A percentile compares a stretch with the other conserved stretches of the same genome.
Conservation (phyloP, 148 eudicot species). For the Oxyria digyna region DNA sequence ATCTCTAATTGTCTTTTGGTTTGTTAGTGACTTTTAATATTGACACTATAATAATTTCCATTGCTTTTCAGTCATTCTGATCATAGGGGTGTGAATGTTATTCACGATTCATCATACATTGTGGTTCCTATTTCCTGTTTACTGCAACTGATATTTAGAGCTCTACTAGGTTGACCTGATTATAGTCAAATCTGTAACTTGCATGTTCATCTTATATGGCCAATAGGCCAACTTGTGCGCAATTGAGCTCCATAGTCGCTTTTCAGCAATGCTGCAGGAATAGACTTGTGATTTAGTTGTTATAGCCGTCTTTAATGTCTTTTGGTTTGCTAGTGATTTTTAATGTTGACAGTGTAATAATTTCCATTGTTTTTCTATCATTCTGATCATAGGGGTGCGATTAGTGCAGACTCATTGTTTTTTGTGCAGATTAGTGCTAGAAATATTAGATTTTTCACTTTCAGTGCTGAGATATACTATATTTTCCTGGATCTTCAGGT, state of each 20-base stretch:
- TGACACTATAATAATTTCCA: no score
- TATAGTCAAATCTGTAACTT: no score
- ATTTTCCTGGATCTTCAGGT: slow-evolving; percentile 2
- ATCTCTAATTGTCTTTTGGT: no score
- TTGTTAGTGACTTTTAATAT: no score
- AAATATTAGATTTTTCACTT: not conserved
- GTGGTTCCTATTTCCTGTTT: no score
- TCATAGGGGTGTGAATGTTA: no score
- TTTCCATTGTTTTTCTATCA: not conserved
- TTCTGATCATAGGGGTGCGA: not conserved
- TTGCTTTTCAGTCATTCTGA: no score
- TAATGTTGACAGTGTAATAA: no score
- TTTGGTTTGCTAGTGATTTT: not conserved
- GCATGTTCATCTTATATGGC: no score
- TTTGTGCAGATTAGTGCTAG: not conserved
- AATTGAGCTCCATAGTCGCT: not conserved
- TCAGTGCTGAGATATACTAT: not conserved
- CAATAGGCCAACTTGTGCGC: not conserved
- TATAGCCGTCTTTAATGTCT: not conserved
- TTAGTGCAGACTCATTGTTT: not conserved
- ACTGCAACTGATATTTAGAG: no score
- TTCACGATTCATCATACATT: no score
- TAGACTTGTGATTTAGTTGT: not conserved
- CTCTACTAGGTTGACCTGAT: no score
- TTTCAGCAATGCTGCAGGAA: not conserved